Evolutionary conservation across 2,329 filamentous ascomycete genomes (phyloP).

Genomic region (Monilinia fructicola): DNA sequence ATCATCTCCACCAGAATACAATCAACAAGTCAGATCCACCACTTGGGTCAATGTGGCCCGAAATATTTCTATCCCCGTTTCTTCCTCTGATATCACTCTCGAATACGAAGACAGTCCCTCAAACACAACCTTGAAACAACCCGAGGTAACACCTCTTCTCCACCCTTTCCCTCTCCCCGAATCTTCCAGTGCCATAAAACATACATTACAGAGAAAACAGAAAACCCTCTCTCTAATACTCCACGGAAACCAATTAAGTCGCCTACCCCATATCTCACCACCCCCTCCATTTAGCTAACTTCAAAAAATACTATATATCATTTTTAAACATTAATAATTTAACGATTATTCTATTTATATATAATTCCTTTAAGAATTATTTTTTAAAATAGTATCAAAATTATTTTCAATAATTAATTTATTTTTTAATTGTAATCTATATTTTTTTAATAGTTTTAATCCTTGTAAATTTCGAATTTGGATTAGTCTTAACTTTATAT

Average conservation of each 20-base stretch:
- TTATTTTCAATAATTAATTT: no score
- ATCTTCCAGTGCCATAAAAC: background rate
- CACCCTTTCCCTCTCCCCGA: conserved; percentile 23
- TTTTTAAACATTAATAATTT: no score
- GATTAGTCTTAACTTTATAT: no score
- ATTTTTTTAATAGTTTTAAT: no score
- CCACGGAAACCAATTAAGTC: conserved; percentile 26
- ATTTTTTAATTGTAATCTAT: no score
- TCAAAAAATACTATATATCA: no score
- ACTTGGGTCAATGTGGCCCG: conserved; percentile 57
- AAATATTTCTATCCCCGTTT: conserved; percentile 55
- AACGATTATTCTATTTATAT: no score
- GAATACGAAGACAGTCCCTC: conserved; percentile 29
- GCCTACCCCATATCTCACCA: no score
- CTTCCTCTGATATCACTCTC: conserved; percentile 53
- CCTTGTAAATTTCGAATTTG: no score
- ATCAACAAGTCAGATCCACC: conserved; percentile 44
- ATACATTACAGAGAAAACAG: conserved; percentile 11
- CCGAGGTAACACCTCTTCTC: conserved; percentile 27
- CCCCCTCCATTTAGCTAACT: no score
- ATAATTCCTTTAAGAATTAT: no score
- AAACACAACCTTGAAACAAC: conserved; percentile 30
- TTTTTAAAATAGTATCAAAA: no score
- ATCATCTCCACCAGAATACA: conserved; percentile 39
- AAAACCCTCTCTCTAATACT: conserved; percentile 25